phyloP scores from a whole-genome alignment of 805 yeast genomes.

The Priceomyces carsonii region DNA sequence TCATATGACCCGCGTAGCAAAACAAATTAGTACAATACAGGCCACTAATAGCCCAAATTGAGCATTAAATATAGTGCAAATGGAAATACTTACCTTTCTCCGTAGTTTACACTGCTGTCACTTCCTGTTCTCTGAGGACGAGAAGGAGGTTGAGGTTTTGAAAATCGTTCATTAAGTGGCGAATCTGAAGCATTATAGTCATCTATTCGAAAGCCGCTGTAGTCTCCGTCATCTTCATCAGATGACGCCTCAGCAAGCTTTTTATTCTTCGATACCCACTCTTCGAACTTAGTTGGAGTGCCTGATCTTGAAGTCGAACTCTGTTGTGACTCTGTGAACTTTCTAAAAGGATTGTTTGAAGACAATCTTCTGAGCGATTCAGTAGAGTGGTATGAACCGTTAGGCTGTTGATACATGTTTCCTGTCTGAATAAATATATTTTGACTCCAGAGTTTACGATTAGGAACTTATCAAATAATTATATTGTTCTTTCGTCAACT shows the following conservation, averaged over 20 bases:
- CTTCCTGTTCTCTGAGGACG: slow-evolving; percentile 32
- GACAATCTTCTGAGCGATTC: slow-evolving; percentile 51
- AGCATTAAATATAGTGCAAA: no score
- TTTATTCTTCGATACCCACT: slow-evolving; percentile 56
- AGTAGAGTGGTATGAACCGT: slow-evolving; percentile 31
- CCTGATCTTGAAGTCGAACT: slow-evolving; percentile 20
- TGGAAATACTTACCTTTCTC: slow-evolving; percentile 10
- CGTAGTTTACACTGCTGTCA: slow-evolving; percentile 37
- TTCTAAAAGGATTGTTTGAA: slow-evolving; percentile 72
- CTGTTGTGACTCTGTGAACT: slow-evolving; percentile 9
- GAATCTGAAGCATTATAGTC: slow-evolving; percentile 2
- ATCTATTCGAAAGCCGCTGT: background rate
- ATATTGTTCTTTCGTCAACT: no score
- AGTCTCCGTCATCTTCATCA: slow-evolving; percentile 35
- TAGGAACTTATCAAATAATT: no score
- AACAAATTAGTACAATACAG: no score
- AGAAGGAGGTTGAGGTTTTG: slow-evolving; percentile 25
- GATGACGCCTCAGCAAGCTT: slow-evolving; percentile 41
- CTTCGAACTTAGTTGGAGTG: slow-evolving; percentile 44
- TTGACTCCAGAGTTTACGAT: no score
- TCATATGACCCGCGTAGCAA: no score
- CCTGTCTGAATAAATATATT: no score
- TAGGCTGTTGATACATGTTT: slow-evolving; percentile 44
- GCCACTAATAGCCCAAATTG: no score
- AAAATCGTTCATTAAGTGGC: slow-evolving; percentile 9